Evolutionary conservation across 75 land plant species (phyloP), one percentile per base, ranked within the genome.

Genomic region (Pinus taeda): DNA sequence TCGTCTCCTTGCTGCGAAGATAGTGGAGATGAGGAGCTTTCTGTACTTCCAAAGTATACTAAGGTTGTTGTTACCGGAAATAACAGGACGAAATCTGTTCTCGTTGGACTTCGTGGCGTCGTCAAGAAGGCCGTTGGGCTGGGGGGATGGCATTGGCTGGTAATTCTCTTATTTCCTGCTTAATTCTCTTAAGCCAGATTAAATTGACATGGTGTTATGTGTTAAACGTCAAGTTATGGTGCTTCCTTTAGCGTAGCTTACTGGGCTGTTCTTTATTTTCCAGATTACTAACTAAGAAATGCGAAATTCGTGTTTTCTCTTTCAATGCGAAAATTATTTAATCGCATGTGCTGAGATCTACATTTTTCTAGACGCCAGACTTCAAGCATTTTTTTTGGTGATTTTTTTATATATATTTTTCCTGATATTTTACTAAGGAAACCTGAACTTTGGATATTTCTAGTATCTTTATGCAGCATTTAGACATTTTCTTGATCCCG

Each of bases 141-240:
- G 63, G 90, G 90, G 3, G 90, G 90, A 13, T 89, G 90, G 90
- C 90, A 89, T 81, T 89, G 90, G 90, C 90, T 89, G 81, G 90
- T 89, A 89, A 66, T 61, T 74, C 6, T 6, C 22, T 14, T 4
- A 7, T 57, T 57, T 74, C 1, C 22, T 57, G 60, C 66, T 57
- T 7, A 73, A 49, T 56, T 73, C 14, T 6, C 64, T 62, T 15
- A 24, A 62, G 13, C 0, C 8, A n/a, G 8, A 62, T 24, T n/a
- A n/a, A n/a, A 74, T 74, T 53, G 60, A 36, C 55, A 49, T 49
- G 55, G 55, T 49, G 11, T 49, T 49, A 9, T 39, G 42, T 3
- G 42, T 5, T 39, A 39, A 39, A 39, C 42, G 39, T 5, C 39
- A 37, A 37, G 39, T 37, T 3, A 37, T 37, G 5, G 6, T 39